phyloP scores from a whole-genome alignment of 768 basidiomycete species.

The Tylopilus rubrobrunneus region DNA sequence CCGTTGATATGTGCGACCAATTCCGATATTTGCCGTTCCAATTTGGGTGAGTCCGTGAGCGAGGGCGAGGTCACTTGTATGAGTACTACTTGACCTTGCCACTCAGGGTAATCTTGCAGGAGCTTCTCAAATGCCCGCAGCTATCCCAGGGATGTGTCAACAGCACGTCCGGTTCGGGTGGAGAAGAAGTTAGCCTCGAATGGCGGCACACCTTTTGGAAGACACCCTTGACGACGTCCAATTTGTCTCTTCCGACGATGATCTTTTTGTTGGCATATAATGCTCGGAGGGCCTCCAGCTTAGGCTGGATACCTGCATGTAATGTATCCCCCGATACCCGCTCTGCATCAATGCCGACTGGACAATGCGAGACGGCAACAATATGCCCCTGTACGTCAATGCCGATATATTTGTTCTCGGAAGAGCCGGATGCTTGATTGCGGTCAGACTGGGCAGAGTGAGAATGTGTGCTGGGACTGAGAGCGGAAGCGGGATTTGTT shows the following conservation, averaged over 20 bases:
- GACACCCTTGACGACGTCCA: constrained; percentile 98
- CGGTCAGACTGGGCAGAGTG: constrained; percentile 5
- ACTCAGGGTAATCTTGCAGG: constrained; percentile 89
- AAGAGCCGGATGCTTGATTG: not conserved
- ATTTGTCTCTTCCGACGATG: constrained; percentile 94
- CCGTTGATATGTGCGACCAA: constrained; percentile 94
- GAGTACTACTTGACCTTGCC: constrained; percentile 86
- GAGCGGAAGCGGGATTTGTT: constrained; percentile 5
- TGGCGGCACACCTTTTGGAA: constrained; percentile 72
- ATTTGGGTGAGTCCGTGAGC: constrained; percentile 85
- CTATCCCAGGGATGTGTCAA: constrained; percentile 33
- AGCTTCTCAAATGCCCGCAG: constrained; percentile 95
- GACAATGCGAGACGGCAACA: constrained; percentile 81
- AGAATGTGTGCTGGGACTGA: not conserved
- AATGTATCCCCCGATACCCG: constrained; percentile 82
- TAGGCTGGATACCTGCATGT: constrained; percentile 83
- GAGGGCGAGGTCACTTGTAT: constrained; percentile 89
- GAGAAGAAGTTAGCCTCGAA: not conserved
- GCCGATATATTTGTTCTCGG: constrained; percentile 26
- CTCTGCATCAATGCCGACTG: constrained; percentile 93
- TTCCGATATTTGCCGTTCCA: constrained; percentile 92
- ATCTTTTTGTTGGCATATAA: constrained; percentile 98
- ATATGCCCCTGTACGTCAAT: constrained; percentile 89
- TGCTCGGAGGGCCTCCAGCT: constrained; percentile 75
- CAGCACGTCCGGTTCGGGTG: not conserved